A percentile compares a stretch with the other conserved stretches of the same genome.
Conservation (phyloP, 2,329 filamentous ascomycete genomes). For the Colletotrichum sp. region DNA sequence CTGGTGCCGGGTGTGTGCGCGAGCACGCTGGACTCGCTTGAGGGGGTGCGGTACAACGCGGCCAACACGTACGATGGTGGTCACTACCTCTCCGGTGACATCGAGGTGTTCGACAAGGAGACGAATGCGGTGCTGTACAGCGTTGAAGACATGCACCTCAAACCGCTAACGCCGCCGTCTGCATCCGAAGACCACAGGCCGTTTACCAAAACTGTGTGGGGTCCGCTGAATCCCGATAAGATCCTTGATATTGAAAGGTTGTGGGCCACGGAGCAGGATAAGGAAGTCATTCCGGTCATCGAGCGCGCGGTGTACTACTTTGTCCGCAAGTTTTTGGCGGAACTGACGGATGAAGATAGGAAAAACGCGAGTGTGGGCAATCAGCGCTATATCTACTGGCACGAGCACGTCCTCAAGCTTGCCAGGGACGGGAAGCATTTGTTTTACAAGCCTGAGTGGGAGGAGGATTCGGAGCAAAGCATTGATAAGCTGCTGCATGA, state of each 20-base stretch:
- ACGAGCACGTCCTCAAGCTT: neutral
- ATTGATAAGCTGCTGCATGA: neutral
- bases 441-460: neutral
- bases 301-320: neutral
- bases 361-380: neutral
- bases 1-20: neutral
- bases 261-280: neutral
- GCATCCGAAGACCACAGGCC: neutral
- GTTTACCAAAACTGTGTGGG: neutral
- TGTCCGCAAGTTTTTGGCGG: neutral
- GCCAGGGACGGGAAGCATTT: neutral
- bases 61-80: neutral
- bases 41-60: neutral
- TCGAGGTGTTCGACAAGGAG: neutral
- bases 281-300: neutral
- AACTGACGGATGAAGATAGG: neutral
- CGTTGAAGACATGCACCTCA: neutral
- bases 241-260: neutral
- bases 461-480: neutral
- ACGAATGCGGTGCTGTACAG: neutral
- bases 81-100: neutral
- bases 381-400: neutral
- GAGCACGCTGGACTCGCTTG: neutral
- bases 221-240: neutral
- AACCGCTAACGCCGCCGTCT: neutral